A percentile compares a stretch with the other conserved stretches of the same genome.
Conservation (phyloP, 73 alveolate genomes). For the Breviolum minutum region DNA sequence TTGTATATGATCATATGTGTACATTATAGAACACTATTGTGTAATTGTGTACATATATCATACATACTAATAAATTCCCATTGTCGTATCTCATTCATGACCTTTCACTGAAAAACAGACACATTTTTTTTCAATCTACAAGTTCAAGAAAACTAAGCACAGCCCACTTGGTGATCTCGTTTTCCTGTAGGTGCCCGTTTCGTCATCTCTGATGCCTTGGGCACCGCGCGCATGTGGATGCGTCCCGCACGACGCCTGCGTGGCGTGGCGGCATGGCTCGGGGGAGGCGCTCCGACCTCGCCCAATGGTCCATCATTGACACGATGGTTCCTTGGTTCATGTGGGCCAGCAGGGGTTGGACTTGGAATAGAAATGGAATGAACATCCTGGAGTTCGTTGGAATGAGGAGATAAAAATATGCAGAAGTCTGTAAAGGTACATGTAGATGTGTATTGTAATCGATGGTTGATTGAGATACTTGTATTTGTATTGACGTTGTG, state of each 20-base stretch:
- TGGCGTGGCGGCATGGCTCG: conserved; percentile 90
- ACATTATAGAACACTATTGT: background rate
- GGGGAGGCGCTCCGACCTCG: conserved; percentile 67
- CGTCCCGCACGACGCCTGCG: conserved; percentile 78
- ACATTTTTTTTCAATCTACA: too few relatives aligned
- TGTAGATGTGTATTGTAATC: too few relatives aligned
- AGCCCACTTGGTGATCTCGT: background rate
- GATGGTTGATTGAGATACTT: too few relatives aligned
- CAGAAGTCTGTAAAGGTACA: too few relatives aligned
- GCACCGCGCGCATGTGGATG: conserved; percentile 84
- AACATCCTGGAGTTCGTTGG: too few relatives aligned
- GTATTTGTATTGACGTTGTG: too few relatives aligned
- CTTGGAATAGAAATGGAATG: too few relatives aligned
- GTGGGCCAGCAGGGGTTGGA: too few relatives aligned
- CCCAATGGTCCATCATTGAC: conserved; percentile 52
- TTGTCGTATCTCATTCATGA: too few relatives aligned
- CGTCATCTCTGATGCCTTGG: conserved; percentile 86
- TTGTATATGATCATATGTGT: background rate
- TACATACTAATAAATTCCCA: too few relatives aligned
- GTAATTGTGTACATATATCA: background rate
- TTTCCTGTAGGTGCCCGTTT: conserved; percentile 42
- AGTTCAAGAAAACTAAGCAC: background rate
- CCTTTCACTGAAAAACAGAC: too few relatives aligned
- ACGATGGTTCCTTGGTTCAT: background rate
- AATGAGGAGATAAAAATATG: too few relatives aligned